Percentiles rank a stretch among this genome's conserved stretches.
phyloP scores from a whole-genome alignment of 768 basidiomycete genomes.

The Tephrocybe rancida region DNA sequence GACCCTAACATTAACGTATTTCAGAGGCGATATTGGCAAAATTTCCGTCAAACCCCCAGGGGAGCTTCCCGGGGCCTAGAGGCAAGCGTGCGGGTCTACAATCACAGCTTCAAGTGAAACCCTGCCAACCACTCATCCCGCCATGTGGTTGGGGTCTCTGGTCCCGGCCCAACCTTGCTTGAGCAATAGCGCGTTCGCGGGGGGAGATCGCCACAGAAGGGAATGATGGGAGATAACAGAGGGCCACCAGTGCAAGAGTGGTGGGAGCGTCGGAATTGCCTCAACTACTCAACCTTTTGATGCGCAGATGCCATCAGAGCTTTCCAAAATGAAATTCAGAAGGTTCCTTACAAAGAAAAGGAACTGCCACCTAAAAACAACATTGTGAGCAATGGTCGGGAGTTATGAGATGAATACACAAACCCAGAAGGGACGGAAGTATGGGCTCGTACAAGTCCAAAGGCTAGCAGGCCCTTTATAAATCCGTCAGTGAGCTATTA shows the following conservation, averaged over 20 bases:
- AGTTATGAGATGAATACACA: background rate
- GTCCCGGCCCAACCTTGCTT: constrained; percentile 54
- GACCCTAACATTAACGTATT: no score
- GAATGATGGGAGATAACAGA: constrained; percentile 56
- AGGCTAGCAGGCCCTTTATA: constrained; percentile 53
- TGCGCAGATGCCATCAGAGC: background rate
- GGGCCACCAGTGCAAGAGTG: constrained; percentile 49
- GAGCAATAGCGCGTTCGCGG: constrained; percentile 58
- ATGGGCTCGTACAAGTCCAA: constrained; percentile 54
- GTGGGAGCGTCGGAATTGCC: constrained; percentile 55
- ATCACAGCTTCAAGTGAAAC: constrained; percentile 54
- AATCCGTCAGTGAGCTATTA: background rate
- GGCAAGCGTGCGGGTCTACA: constrained; percentile 51
- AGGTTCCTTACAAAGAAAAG: constrained; percentile 47
- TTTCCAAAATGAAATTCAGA: background rate
- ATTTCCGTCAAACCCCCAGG: no score
- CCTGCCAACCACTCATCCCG: constrained; percentile 58
- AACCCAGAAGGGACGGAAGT: constrained; percentile 45
- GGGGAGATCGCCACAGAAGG: constrained; percentile 55
- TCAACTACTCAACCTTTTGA: constrained; percentile 49
- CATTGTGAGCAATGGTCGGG: background rate
- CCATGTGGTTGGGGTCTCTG: constrained; percentile 63
- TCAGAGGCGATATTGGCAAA: no score
- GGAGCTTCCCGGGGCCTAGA: no score
- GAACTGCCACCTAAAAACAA: constrained; percentile 52